phyloP scores from a whole-genome alignment of 2,329 filamentous ascomycete genomes.

The Phaeosphaeriaceae sp. region DNA sequence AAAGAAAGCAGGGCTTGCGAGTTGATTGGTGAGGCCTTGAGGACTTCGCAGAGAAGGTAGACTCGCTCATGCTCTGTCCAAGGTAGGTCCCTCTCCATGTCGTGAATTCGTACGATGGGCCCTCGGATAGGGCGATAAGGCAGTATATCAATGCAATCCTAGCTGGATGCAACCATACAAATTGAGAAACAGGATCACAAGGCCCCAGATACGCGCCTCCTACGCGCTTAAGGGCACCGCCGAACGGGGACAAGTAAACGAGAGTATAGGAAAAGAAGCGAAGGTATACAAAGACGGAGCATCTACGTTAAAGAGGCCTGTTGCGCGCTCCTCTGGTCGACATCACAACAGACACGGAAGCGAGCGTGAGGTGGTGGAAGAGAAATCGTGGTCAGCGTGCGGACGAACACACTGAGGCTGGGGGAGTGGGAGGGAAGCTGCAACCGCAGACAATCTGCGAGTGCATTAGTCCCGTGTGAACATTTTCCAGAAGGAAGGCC shows the following conservation, averaged over 20 bases:
- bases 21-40: conserved; percentile 57
- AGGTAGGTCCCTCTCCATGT: conserved; percentile 53
- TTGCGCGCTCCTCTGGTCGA: conserved; percentile 14
- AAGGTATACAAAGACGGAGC: conserved; percentile 32
- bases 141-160: conserved; percentile 35
- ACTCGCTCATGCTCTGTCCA: conserved; percentile 59
- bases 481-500: conserved; percentile 2
- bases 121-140: conserved; percentile 40
- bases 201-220: conserved; percentile 33
- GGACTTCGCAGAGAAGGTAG: conserved; percentile 60
- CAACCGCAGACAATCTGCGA: conserved; percentile 1
- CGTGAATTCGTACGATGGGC: conserved; percentile 22
- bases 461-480: neutral
- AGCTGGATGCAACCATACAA: conserved; percentile 44
- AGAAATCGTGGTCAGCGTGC: neutral
- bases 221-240: conserved; percentile 32
- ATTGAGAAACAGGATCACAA: conserved; percentile 46
- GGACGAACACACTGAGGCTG: conserved; percentile 16
- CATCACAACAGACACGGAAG: conserved; percentile 40
- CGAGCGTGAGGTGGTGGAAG: conserved; percentile 14
- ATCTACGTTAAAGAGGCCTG: conserved; percentile 32
- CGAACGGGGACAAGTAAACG: conserved; percentile 37
- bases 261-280: conserved; percentile 35
- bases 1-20: conserved; percentile 54
- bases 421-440: conserved; percentile 18